Conservation (phyloP, 306 rosid species). For the Prunus dulcis region DNA sequence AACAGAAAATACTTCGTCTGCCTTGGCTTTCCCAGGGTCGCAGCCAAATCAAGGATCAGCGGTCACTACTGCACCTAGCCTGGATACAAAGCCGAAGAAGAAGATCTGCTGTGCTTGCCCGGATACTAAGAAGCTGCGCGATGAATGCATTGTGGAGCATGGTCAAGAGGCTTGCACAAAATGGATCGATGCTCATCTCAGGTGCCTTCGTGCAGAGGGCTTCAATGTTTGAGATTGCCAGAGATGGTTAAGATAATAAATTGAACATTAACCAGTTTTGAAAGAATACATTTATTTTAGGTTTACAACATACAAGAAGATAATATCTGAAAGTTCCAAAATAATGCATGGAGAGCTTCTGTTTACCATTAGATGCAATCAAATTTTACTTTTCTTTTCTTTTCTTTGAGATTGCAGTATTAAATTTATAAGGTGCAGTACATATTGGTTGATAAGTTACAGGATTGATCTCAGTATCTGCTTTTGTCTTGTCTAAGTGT, state of each 20-base stretch:
- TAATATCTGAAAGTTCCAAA: constrained; percentile 17
- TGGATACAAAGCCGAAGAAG: constrained; percentile 69
- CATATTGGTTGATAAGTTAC: too few species aligned
- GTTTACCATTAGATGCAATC: constrained; percentile 27
- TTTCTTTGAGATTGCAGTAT: neutral
- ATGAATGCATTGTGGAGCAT: constrained; percentile 88
- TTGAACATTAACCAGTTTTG: constrained; percentile 12
- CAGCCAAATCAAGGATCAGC: constrained; percentile 27
- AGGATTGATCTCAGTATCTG: neutral
- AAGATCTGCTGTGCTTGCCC: constrained; percentile 93
- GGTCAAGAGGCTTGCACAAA: constrained; percentile 78
- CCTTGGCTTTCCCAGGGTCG: constrained; percentile 28
- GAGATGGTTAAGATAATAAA: constrained; percentile 11
- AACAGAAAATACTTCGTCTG: constrained; percentile 34
- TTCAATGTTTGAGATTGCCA: constrained; percentile 56
- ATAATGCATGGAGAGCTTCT: constrained; percentile 23
- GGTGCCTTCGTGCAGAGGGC: constrained; percentile 86
- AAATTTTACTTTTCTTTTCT: neutral
- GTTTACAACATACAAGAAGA: constrained; percentile 15
- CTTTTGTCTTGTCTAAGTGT: neutral
- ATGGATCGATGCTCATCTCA: constrained; percentile 86
- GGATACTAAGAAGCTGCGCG: constrained; percentile 67
- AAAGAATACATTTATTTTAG: constrained; percentile 13
- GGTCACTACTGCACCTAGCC: neutral
- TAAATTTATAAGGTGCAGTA: neutral